A percentile compares a stretch with the other conserved stretches of the same genome.
Conservation (phyloP, 139 green algal genomes). For the Nannochloris sp. region DNA sequence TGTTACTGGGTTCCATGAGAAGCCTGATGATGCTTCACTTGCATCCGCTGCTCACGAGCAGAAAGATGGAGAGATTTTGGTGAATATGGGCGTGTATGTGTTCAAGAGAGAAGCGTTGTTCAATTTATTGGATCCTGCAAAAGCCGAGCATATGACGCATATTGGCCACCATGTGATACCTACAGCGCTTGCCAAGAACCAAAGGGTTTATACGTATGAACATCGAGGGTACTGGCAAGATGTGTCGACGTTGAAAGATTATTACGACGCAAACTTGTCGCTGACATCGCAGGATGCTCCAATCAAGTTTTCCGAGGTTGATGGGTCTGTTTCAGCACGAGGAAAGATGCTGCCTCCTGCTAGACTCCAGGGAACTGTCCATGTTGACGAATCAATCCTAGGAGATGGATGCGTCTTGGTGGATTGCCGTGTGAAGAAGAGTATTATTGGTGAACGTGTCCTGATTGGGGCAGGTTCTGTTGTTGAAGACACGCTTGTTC, state of each 20-base stretch:
- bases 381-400: constrained; percentile 15
- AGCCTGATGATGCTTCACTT: constrained; percentile 21
- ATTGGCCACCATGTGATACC: constrained; percentile 78
- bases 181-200: constrained; percentile 48
- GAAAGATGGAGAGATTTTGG: constrained; percentile 39
- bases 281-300: constrained; percentile 28
- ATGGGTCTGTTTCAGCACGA: neutral
- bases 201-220: constrained; percentile 53
- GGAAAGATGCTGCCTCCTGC: constrained; percentile 17
- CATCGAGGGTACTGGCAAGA: constrained; percentile 71
- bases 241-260: constrained; percentile 51
- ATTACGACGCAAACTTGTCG: constrained; percentile 68
- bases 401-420: constrained; percentile 25
- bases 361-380: neutral
- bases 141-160: constrained; percentile 37
- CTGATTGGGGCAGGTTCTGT: constrained; percentile 37
- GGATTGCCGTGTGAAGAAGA: constrained; percentile 43
- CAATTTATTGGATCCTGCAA: constrained; percentile 33
- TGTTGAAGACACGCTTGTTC: constrained; percentile 60
- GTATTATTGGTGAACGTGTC: constrained; percentile 54
- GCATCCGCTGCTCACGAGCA: neutral
- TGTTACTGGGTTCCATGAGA: constrained; percentile 40
- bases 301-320: constrained; percentile 8
- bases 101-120: constrained; percentile 52
- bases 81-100: constrained; percentile 80